Percentiles rank a stretch among this genome's conserved stretches.
phyloP scores from a whole-genome alignment of 768 basidiomycete genomes.

The Hortiboletus flavorubellus region DNA sequence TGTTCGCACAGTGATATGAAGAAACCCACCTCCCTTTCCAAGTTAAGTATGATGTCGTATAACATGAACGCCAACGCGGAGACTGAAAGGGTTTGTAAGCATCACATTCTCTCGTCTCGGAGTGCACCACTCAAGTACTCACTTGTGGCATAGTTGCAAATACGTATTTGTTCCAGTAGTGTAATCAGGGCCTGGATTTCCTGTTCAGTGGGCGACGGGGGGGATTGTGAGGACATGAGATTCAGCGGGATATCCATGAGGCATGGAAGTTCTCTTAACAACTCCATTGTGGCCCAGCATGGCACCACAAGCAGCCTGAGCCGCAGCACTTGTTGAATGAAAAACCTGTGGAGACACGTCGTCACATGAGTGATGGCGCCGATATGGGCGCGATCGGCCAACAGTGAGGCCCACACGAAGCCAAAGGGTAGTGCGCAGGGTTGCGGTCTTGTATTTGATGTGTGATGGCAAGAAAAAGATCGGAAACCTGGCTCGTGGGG shows the following conservation, averaged over 20 bases:
- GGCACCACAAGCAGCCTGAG: background rate
- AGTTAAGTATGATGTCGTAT: constrained; percentile 21
- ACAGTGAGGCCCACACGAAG: background rate
- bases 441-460: background rate
- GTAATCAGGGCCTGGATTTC: constrained; percentile 1
- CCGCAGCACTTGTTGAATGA: background rate
- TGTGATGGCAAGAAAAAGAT: too few species aligned
- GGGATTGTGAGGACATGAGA: constrained; percentile 10
- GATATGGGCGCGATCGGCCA: background rate
- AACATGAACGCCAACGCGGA: constrained; percentile 17
- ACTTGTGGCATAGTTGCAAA: constrained; percentile 17
- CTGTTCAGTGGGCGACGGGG: background rate
- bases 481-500: background rate
- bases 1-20: background rate
- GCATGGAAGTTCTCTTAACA: background rate
- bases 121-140: background rate
- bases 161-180: constrained; percentile 12
- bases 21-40: constrained; percentile 16
- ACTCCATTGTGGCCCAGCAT: background rate
- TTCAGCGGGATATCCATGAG: background rate
- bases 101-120: background rate
- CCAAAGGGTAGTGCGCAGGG: background rate
- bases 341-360: background rate
- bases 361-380: background rate
- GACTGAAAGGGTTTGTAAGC: constrained; percentile 3